Percentiles rank a stretch among this genome's conserved stretches.
phyloP scores from a whole-genome alignment of 805 yeast genomes.

The Zygoascus biomembranicola region DNA sequence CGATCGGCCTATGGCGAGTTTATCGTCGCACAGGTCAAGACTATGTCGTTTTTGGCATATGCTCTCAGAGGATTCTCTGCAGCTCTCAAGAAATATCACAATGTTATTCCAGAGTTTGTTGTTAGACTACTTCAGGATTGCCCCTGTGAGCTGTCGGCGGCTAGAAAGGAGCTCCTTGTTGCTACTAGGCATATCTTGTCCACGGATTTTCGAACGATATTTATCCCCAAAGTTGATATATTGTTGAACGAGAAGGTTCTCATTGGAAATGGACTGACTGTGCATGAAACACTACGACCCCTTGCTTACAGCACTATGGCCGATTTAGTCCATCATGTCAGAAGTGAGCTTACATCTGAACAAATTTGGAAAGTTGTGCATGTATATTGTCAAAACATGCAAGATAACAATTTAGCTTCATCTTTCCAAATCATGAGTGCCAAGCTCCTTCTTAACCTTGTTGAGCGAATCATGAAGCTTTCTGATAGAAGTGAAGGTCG shows the following conservation, averaged over 20 bases:
- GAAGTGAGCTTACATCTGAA: constrained; percentile 69
- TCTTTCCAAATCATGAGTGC: constrained; percentile 97
- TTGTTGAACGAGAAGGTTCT: constrained; percentile 80
- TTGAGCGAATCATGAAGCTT: constrained; percentile 77
- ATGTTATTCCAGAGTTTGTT: constrained; percentile 76
- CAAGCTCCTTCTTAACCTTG: constrained; percentile 74
- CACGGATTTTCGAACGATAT: constrained; percentile 74
- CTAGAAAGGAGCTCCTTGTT: constrained; percentile 85
- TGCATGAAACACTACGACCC: constrained; percentile 83
- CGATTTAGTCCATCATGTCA: constrained; percentile 86
- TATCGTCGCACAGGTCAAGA: constrained; percentile 87
- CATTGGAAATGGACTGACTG: constrained; percentile 88
- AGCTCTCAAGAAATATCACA: constrained; percentile 47
- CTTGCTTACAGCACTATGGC: constrained; percentile 93
- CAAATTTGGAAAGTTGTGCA: constrained; percentile 84
- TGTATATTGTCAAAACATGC: constrained; percentile 70
- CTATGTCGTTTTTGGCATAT: constrained; percentile 90
- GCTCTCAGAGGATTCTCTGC: constrained; percentile 78
- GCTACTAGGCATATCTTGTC: constrained; percentile 93
- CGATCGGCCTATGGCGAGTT: constrained; percentile 81
- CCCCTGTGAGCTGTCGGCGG: constrained; percentile 85
- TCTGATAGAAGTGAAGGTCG: constrained; percentile 76
- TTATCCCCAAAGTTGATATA: constrained; percentile 77
- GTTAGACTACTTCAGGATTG: constrained; percentile 86
- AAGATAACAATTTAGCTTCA: constrained; percentile 73